Percentiles rank a stretch among this genome's conserved stretches.
Evolutionary conservation across 192 early-diverging fungal species (phyloP).

Genomic region (Linderina pennispora): DNA sequence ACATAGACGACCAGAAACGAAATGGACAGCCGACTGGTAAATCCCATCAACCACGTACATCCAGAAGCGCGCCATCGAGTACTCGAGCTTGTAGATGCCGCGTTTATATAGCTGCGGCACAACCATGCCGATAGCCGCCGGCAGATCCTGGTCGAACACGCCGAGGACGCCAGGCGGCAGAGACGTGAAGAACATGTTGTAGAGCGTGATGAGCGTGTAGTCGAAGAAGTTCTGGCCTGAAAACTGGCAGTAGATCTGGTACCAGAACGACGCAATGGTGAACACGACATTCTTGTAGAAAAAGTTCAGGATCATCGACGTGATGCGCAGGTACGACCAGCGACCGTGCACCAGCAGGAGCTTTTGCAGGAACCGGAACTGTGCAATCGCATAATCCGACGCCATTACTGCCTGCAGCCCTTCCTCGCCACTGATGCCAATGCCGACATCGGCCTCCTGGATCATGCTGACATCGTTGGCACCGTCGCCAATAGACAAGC

Average conservation of each 20-base stretch:
- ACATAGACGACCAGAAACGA: constrained; percentile 62
- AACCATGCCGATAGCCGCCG: constrained; percentile 54
- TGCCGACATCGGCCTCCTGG: constrained; percentile 91
- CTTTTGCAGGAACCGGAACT: constrained; percentile 81
- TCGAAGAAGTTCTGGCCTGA: constrained; percentile 78
- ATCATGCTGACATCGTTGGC: constrained; percentile 99
- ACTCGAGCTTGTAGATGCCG: constrained; percentile 66
- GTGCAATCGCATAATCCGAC: constrained; percentile 86
- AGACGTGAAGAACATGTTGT: constrained; percentile 84
- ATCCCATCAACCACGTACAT: constrained; percentile 61
- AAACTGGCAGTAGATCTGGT: constrained; percentile 82
- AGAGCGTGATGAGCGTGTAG: constrained; percentile 81
- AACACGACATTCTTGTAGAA: constrained; percentile 96
- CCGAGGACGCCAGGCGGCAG: constrained; percentile 70
- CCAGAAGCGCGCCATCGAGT: constrained; percentile 72
- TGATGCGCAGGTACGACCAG: constrained; percentile 82
- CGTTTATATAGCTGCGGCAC: constrained; percentile 76
- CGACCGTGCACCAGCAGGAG: constrained; percentile 89
- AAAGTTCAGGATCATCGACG: constrained; percentile 85
- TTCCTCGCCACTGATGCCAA: constrained; percentile 93
- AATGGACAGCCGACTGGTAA: constrained; percentile 63
- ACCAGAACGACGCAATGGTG: constrained; percentile 86
- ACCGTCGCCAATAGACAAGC: constrained; percentile 91
- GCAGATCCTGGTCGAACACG: constrained; percentile 82
- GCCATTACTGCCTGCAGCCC: constrained; percentile 92